Conservation (phyloP, 768 basidiomycete species). For the Coprinopsis sp. region DNA sequence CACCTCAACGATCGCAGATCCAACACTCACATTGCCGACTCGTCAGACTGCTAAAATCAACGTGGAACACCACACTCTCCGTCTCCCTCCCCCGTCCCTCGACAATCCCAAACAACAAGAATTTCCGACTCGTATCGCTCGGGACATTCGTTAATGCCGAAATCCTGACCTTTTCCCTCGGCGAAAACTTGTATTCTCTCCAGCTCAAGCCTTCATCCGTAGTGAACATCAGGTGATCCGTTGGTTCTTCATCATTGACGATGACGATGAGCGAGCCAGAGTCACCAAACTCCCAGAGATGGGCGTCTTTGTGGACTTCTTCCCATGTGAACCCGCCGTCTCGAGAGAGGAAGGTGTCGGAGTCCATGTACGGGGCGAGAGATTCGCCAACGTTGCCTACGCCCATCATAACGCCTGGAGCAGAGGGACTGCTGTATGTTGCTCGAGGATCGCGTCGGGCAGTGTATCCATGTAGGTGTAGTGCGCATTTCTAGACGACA, state of each 20-base stretch:
- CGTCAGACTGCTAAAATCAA: constrained; percentile 85
- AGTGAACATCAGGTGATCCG: constrained; percentile 84
- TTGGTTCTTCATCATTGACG: constrained; percentile 92
- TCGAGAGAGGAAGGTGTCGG: constrained; percentile 94
- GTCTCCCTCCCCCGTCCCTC: constrained; percentile 24
- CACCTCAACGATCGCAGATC: background rate
- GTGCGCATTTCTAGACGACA: constrained; percentile 60
- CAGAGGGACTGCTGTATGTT: constrained; percentile 89
- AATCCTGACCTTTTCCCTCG: constrained; percentile 71
- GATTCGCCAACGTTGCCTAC: constrained; percentile 92
- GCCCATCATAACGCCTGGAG: constrained; percentile 90
- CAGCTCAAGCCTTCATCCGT: constrained; percentile 86
- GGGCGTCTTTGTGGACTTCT: constrained; percentile 96
- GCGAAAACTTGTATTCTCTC: constrained; percentile 82
- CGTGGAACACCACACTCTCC: constrained; percentile 59
- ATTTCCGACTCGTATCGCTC: constrained; percentile 84
- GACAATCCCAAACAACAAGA: constrained; percentile 72
- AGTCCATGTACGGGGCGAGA: constrained; percentile 76
- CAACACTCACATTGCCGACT: constrained; percentile 61
- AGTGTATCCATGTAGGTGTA: constrained; percentile 95
- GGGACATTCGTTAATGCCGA: constrained; percentile 81
- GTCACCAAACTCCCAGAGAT: constrained; percentile 98
- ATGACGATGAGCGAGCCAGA: constrained; percentile 91
- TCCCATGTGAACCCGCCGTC: constrained; percentile 98
- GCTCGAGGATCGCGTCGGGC: constrained; percentile 86